Evolutionary conservation across 192 early-diverging fungal species (phyloP), one percentile per base, ranked within the genome.

Genomic region (Geranomyces michiganensis): DNA sequence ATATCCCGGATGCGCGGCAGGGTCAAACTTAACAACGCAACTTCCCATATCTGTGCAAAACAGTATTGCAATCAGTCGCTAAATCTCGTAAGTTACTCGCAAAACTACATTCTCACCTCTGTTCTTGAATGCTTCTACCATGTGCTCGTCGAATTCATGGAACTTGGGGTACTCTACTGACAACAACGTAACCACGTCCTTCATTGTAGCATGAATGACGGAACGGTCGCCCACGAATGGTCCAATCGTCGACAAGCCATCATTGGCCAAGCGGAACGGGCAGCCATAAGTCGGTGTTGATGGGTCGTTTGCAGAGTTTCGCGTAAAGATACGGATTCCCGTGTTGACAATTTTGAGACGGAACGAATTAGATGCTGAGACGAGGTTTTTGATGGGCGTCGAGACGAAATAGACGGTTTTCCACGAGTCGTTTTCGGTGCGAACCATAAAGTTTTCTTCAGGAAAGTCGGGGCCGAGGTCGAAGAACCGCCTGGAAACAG

Each of bases 381-480:
- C 75, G 27, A 97, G 76, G 27, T 49, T 68, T 72, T 93, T 92
- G 67, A 97, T 91, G 17, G 91, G 76, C n/a, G 85, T 77, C 1
- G 91, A 91, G 10, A 96, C 93, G 69, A 95, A 85, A 79, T 99
- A 97, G 6, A 98, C 77, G 9, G 87, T 90, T 32, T 87, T 89
- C 76, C 81, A 85, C 70, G 88, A 82, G 22, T 78, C 77, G 55
- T 79, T 87, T 22, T 81, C 86, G 8, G 95, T 91, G 10, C 97
- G 92, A n/a, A 95, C 88, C 48, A 99, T 84, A 73, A 96, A 94
- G 41, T 92, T 92, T 69, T 88, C 85, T 31, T 76, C 76, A 19
- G 94, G 93, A 82, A 99, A 95, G 9, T 80, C 70, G 31, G 80
- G 65, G 12, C 78, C 76, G 43, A 99, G 76, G 17, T 91, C 93